Conservation (phyloP, 140 eudicot genomes). For the Anethum foeniculum region DNA sequence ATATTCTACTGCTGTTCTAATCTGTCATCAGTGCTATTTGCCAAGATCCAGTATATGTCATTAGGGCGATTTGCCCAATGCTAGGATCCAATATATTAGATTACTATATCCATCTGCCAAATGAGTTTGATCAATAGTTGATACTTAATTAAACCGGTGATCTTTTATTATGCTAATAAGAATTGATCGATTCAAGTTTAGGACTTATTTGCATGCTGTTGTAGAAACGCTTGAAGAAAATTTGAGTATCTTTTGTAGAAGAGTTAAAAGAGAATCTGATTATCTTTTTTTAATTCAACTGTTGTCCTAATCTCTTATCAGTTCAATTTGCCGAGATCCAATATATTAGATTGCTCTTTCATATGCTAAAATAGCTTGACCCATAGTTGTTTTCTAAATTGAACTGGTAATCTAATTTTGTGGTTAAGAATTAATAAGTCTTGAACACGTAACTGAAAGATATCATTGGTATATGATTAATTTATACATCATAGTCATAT, state of each 20-base stretch:
- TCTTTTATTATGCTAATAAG: not conserved
- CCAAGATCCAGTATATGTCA: not conserved
- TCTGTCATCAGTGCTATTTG: not conserved
- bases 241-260: constrained; percentile 56
- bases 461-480: not conserved
- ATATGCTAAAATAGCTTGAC: not conserved
- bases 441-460: not conserved
- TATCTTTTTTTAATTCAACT: constrained; percentile 6
- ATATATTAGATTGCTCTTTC: not conserved
- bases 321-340: not conserved
- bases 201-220: constrained; percentile 66
- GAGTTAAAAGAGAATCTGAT: constrained; percentile 71
- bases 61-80: no score
- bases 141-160: not conserved
- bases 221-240: constrained; percentile 72
- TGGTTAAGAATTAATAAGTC: not conserved
- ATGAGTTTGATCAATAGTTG: not conserved
- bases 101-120: not conserved
- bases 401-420: not conserved
- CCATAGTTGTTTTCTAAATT: not conserved
- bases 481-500: not conserved
- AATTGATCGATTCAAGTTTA: constrained; percentile 49
- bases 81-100: not conserved
- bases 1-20: not conserved
- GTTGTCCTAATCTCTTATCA: not conserved